Evolutionary conservation across 345 rosid species (phyloP), one percentile per base, ranked within the genome.

Genomic region (Draba incana): DNA sequence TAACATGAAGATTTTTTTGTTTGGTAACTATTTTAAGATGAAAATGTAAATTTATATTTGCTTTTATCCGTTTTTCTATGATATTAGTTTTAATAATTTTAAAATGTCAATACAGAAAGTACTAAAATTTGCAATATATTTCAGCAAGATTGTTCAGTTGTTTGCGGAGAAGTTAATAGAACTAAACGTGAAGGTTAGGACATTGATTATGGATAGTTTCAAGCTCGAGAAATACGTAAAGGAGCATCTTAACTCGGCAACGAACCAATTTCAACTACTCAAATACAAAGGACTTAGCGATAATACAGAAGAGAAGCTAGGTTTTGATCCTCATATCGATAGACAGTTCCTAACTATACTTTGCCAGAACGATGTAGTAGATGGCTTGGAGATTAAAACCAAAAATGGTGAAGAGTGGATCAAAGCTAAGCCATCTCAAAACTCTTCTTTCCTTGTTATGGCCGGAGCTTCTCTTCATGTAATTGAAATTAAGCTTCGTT

Each of bases 191-290:
- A 74, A 11, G 58, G 81, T 83, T 69, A 82, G 55, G 67, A 67
- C 74, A 56, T 82, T 84, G 88, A 64, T 82, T 28, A 73, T 85
- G 41, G 88, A 85, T 68, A 84, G 86, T 72, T 84, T 81, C 27
- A 81, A 86, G 0, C 73, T 78, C 5, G 74, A 71, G 42, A 71
- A 79, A 57, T 65, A 80, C 60, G 30, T 72, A 1, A 79, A 77
- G 6, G 80, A 81, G 8, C 75, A 77, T 59, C 63, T 64, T 11
- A 75, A 63, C 10, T 74, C 82, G 1, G 69, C 76, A 0, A 68
- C 30, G 50, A 81, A 81, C 48, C 81, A 72, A 13, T 69, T 86
- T 25, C 76, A 78, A 46, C 13, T 86, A 38, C 8, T 79, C 44
- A 82, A 81, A 62, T 82, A 85, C 57, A 60, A 46, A 52, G 13